phyloP scores from a whole-genome alignment of 78 protist genomes.

The Pigoraptor vietnamica region DNA sequence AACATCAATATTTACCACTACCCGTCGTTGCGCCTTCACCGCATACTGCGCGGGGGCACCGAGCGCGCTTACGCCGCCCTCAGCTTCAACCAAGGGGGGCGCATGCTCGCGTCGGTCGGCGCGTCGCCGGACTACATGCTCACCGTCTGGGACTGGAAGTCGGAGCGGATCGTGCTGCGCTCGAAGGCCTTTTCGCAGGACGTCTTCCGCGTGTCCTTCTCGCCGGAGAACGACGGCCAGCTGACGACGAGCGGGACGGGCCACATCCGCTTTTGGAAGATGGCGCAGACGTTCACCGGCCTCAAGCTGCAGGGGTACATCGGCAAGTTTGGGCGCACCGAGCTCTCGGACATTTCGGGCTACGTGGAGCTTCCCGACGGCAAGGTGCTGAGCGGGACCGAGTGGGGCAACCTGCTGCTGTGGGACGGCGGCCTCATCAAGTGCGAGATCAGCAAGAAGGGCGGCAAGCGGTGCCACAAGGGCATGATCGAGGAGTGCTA shows the following conservation, averaged over 20 bases:
- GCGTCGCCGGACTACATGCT: slow-evolving; percentile 64
- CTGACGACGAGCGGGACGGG: slow-evolving; percentile 70
- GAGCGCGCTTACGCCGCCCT: slow-evolving; percentile 28
- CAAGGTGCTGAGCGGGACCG: slow-evolving; percentile 69
- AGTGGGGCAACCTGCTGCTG: slow-evolving; percentile 67
- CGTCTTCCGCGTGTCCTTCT: slow-evolving; percentile 62
- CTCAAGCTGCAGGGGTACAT: slow-evolving; percentile 67
- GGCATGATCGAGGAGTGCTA: slow-evolving; percentile 48
- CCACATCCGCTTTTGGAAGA: slow-evolving; percentile 79
- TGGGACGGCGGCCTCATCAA: slow-evolving; percentile 80
- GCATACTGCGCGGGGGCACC: slow-evolving; percentile 55
- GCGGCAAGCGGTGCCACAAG: slow-evolving; percentile 31
- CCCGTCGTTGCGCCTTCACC: slow-evolving; percentile 18
- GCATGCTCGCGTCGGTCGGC: slow-evolving; percentile 73
- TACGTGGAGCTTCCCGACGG: slow-evolving; percentile 68
- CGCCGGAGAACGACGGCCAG: slow-evolving; percentile 43
- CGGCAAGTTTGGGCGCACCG: slow-evolving; percentile 84
- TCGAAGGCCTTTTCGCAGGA: slow-evolving; percentile 78
- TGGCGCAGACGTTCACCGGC: slow-evolving; percentile 89
- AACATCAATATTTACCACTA: slow-evolving; percentile 25
- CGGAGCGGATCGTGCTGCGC: slow-evolving; percentile 45
- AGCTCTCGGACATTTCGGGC: slow-evolving; percentile 67
- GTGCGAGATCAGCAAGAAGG: slow-evolving; percentile 19
- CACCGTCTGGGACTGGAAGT: slow-evolving; percentile 76
- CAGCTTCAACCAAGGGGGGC: slow-evolving; percentile 38